These are phyloP conservation scores for Boechera retrofracta DNA, from an alignment of 345 rosid genomes.

Conservation along the genomic window DNA sequence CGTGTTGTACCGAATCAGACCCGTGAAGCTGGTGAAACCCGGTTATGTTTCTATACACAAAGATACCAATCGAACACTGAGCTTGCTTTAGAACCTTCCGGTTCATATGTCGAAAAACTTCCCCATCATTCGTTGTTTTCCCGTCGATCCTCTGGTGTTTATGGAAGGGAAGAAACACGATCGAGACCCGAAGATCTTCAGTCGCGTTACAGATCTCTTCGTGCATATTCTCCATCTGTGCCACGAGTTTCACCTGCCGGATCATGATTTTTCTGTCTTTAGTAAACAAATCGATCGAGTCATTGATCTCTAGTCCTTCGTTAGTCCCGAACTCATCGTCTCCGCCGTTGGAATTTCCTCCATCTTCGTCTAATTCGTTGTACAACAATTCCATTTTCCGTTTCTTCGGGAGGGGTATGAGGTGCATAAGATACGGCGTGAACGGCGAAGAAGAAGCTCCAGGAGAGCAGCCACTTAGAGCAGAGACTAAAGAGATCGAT, in stretches of 20 bases:
- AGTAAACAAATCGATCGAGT: constrained; percentile 63
- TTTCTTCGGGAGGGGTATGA: constrained; percentile 76
- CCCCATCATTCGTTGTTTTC: constrained; percentile 64
- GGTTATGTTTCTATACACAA: constrained; percentile 68
- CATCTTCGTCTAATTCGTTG: constrained; percentile 72
- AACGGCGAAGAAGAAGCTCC: constrained; percentile 53
- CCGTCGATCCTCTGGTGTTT: constrained; percentile 89
- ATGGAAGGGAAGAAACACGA: constrained; percentile 80
- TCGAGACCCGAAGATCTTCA: constrained; percentile 73
- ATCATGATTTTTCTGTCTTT: constrained; percentile 54
- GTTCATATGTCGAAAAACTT: constrained; percentile 65
- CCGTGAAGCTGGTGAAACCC: constrained; percentile 73
- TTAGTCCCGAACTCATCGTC: constrained; percentile 84
- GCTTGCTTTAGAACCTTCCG: constrained; percentile 77
- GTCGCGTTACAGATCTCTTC: constrained; percentile 72
- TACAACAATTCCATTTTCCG: constrained; percentile 55
- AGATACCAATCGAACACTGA: constrained; percentile 77
- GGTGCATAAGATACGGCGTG: constrained; percentile 68
- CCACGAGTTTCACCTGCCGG: constrained; percentile 67
- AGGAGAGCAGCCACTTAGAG: constrained; percentile 52
- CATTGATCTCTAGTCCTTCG: constrained; percentile 77
- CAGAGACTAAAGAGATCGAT: constrained; percentile 55
- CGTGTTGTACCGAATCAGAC: constrained; percentile 56
- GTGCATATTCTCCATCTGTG: constrained; percentile 55
- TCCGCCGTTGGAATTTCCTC: constrained; percentile 49